These are phyloP conservation scores for Micractinium conductrix DNA, from an alignment of 139 green algal species.

Conservation along the genomic window DNA sequence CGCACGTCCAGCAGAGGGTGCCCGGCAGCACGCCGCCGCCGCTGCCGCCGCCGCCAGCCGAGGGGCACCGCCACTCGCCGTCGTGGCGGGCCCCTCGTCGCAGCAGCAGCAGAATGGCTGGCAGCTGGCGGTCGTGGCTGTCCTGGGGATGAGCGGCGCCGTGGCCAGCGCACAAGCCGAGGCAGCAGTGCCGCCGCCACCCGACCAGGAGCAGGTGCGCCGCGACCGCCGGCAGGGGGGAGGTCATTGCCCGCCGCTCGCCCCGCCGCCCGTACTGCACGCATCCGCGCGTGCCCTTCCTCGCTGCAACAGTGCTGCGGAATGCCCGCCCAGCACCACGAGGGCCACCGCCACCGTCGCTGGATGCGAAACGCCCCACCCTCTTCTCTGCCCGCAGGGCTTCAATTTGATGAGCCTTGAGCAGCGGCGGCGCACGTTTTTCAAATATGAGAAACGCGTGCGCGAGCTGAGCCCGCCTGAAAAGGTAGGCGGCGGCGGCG, in stretches of 20 bases:
- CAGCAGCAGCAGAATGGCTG: background rate
- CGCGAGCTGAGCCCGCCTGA: conserved; percentile 75
- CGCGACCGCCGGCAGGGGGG: too few species aligned
- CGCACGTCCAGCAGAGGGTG: background rate
- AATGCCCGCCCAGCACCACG: too few species aligned
- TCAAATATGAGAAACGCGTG: conserved; percentile 87
- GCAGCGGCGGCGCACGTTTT: conserved; percentile 63
- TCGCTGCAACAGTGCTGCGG: too few species aligned
- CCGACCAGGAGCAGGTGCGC: conserved; percentile 11
- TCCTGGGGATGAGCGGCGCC: background rate
- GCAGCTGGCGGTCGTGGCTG: conserved; percentile 13
- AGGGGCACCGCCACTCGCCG: too few species aligned
- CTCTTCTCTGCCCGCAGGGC: too few species aligned
- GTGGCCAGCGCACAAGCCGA: background rate
- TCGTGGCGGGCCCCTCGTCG: too few species aligned
- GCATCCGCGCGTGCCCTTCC: too few species aligned
- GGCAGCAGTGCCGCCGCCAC: background rate
- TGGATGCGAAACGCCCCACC: too few species aligned
- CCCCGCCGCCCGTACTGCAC: too few species aligned
- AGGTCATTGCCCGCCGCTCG: too few species aligned
- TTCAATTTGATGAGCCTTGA: conserved; percentile 49
- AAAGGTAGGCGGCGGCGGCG: too few species aligned
- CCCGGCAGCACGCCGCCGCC: background rate
- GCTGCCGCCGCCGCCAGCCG: background rate
- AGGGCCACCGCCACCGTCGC: too few species aligned